A percentile compares a stretch with the other conserved stretches of the same genome.
Evolutionary conservation across 1,284 basidiomycete species (phyloP).

Genomic region (Wolfiporia cocos): DNA sequence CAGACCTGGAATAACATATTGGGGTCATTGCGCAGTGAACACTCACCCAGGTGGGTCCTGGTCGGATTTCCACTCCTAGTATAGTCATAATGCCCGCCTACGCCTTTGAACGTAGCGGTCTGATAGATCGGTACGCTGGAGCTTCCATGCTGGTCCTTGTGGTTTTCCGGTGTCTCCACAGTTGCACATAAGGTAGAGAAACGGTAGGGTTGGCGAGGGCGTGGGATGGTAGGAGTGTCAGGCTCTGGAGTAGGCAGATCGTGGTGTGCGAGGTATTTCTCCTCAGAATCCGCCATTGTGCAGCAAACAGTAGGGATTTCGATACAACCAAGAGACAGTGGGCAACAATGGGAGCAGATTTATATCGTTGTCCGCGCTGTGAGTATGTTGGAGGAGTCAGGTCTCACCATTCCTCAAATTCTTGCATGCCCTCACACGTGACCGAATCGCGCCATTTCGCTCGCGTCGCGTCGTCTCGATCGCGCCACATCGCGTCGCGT

Average conservation of each 20-base stretch:
- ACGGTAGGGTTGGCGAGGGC: slow-evolving; percentile 63
- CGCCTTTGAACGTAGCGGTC: slow-evolving; percentile 96
- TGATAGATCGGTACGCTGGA: slow-evolving; percentile 97
- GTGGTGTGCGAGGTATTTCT: too few species aligned
- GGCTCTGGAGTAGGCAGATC: slow-evolving; percentile 71
- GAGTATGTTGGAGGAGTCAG: too few species aligned
- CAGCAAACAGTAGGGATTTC: too few species aligned
- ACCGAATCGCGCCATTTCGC: too few species aligned
- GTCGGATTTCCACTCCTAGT: slow-evolving; percentile 96
- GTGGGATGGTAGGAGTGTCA: slow-evolving; percentile 51
- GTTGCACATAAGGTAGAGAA: slow-evolving; percentile 90
- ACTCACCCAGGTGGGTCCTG: slow-evolving; percentile 84
- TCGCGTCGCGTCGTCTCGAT: too few species aligned
- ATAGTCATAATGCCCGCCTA: slow-evolving; percentile 90
- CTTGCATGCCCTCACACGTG: too few species aligned
- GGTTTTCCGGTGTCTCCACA: slow-evolving; percentile 72
- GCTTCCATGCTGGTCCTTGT: slow-evolving; percentile 95
- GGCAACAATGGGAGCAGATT: too few species aligned
- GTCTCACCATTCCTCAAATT: too few species aligned
- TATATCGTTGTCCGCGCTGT: too few species aligned
- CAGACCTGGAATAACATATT: background rate
- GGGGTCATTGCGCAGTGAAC: background rate
- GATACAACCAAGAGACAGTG: too few species aligned
- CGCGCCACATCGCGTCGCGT: too few species aligned
- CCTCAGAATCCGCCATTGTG: too few species aligned